phyloP scores from a whole-genome alignment of 176 grass and related monocot genomes.

The Aechmea fasciata region DNA sequence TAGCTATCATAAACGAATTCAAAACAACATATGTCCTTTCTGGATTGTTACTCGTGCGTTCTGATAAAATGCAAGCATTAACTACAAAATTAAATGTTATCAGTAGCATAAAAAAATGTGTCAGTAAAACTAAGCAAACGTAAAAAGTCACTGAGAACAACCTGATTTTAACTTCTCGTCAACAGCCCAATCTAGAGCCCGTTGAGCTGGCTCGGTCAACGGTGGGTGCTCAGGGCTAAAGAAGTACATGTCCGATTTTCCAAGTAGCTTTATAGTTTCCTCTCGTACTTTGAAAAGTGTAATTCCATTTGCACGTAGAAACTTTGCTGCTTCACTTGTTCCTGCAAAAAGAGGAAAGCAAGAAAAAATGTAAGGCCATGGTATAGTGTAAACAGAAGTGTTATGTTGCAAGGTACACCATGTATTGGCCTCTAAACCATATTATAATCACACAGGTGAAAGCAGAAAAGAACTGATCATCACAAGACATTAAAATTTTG shows the following conservation, averaged over 20 bases:
- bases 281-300: slow-evolving; percentile 62
- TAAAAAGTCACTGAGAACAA: slow-evolving; percentile 16
- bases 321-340: slow-evolving; percentile 71
- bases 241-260: slow-evolving; percentile 74
- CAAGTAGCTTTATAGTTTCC: slow-evolving; percentile 51
- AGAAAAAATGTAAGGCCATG: background rate
- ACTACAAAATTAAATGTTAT: too few species aligned
- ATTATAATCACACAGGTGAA: too few species aligned
- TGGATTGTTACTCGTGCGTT: too few species aligned
- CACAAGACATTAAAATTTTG: too few species aligned
- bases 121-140: too few species aligned
- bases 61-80: too few species aligned
- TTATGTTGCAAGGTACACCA: background rate
- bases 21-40: too few species aligned
- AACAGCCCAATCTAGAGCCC: slow-evolving; percentile 69
- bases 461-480: too few species aligned
- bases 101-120: too few species aligned
- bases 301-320: slow-evolving; percentile 76
- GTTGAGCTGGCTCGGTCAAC: slow-evolving; percentile 67
- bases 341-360: slow-evolving; percentile 35
- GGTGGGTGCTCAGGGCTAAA: slow-evolving; percentile 46
- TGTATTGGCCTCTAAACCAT: too few species aligned
- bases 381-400: background rate
- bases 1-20: too few species aligned
- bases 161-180: slow-evolving; percentile 79